Evolutionary conservation across 164 flowering plant genomes (phyloP).

Genomic region (Echeveria elegans): DNA sequence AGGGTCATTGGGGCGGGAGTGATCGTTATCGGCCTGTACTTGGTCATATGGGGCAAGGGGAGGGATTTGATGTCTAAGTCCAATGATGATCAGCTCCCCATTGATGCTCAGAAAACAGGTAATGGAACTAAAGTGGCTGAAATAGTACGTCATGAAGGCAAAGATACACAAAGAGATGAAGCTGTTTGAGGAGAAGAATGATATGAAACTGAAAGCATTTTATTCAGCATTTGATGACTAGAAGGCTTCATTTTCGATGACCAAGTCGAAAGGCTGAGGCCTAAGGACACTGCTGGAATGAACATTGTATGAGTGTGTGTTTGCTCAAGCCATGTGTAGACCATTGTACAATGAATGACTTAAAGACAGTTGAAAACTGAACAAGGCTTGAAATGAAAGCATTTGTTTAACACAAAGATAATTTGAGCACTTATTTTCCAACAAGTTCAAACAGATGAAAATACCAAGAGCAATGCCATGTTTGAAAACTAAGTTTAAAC

Average conservation of each 20-base stretch:
- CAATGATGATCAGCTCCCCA: background rate
- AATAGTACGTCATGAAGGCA: background rate
- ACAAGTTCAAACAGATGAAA: too few relatives aligned
- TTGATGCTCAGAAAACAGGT: constrained; percentile 1
- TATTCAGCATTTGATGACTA: background rate
- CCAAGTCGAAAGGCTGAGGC: background rate
- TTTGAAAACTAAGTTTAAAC: too few relatives aligned
- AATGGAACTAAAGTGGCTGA: background rate
- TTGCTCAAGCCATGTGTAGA: background rate
- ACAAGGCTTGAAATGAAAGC: background rate
- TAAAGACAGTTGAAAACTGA: background rate
- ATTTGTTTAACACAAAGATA: too few relatives aligned
- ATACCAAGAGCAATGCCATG: too few relatives aligned
- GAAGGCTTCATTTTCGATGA: background rate
- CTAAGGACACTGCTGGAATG: background rate
- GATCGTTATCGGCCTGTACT: constrained; percentile 34
- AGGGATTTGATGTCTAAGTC: constrained; percentile 15
- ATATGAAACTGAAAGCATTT: background rate
- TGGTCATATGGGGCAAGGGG: constrained; percentile 43
- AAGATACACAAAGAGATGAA: background rate
- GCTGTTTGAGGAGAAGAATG: background rate
- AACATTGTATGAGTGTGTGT: background rate
- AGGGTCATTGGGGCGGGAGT: constrained; percentile 34
- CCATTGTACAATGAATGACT: background rate
- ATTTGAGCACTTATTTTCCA: too few relatives aligned